Percentiles rank a stretch among this genome's conserved stretches.
phyloP scores from a whole-genome alignment of 179 eudicot genomes.

The Amaranthus tricolor region DNA sequence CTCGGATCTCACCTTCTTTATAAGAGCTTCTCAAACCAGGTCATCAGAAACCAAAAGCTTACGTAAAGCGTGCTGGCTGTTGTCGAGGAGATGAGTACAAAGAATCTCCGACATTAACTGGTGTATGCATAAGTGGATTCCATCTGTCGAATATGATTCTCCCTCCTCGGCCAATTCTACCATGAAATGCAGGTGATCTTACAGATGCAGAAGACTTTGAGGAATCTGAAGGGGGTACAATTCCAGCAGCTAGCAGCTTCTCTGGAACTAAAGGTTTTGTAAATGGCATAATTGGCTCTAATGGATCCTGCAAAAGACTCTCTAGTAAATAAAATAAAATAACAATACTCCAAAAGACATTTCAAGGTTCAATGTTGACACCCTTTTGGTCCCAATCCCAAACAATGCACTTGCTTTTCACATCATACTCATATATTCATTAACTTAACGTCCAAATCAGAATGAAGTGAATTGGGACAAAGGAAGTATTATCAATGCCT shows the following conservation, averaged over 20 bases:
- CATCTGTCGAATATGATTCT: conserved; percentile 85
- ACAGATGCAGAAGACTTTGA: conserved; percentile 38
- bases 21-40: conserved; percentile 5
- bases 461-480: neutral
- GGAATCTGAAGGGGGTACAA: conserved; percentile 61
- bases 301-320: conserved; percentile 57
- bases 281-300: conserved; percentile 82
- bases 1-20: neutral
- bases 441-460: neutral
- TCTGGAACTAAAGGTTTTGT: conserved; percentile 72
- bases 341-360: neutral
- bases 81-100: conserved; percentile 53
- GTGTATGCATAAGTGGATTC: conserved; percentile 77
- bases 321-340: neutral
- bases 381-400: neutral
- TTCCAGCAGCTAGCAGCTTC: conserved; percentile 76
- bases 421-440: neutral
- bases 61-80: conserved; percentile 32
- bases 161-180: conserved; percentile 94
- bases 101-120: conserved; percentile 53
- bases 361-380: neutral
- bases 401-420: neutral
- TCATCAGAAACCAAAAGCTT: conserved; percentile 3
- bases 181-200: conserved; percentile 44
- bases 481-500: neutral